Percentiles rank a stretch among this genome's conserved stretches.
These are phyloP conservation scores for Nigrospora sphaerica DNA, from an alignment of 2,329 filamentous ascomycete genomes.

Conservation along the genomic window DNA sequence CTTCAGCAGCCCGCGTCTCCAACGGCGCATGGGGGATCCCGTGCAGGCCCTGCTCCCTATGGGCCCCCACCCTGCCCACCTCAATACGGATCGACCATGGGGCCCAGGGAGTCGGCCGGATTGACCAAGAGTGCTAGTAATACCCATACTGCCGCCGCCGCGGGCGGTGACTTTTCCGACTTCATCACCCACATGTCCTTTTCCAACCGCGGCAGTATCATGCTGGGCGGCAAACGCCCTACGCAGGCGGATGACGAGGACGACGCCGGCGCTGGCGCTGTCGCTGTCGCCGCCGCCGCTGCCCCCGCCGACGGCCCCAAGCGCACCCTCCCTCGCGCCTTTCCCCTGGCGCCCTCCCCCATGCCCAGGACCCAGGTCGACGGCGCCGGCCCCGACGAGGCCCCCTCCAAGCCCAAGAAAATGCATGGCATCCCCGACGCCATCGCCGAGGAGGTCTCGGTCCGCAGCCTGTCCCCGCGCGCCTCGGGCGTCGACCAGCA, in stretches of 20 bases:
- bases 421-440: not conserved
- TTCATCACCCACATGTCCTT: constrained; percentile 51
- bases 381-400: constrained; percentile 4
- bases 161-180: constrained; percentile 53
- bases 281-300: constrained; percentile 10
- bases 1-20: too few relatives aligned
- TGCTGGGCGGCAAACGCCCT: constrained; percentile 44
- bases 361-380: constrained; percentile 8
- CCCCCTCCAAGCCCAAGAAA: not conserved
- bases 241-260: constrained; percentile 2
- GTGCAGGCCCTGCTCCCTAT: not conserved
- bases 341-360: constrained; percentile 15
- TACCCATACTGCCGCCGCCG: constrained; percentile 2
- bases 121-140: too few relatives aligned
- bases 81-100: too few relatives aligned
- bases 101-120: too few relatives aligned
- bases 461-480: not conserved
- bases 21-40: not conserved
- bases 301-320: constrained; percentile 1
- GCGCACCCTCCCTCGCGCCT: constrained; percentile 14
- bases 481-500: not conserved
- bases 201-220: constrained; percentile 57
- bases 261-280: constrained; percentile 15
- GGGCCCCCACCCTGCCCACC: not conserved
- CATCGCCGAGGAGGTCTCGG: not conserved